Percentiles rank a stretch among this genome's conserved stretches.
Evolutionary conservation across 441 rosid species (phyloP).

Genomic region (Brassica balearica): DNA sequence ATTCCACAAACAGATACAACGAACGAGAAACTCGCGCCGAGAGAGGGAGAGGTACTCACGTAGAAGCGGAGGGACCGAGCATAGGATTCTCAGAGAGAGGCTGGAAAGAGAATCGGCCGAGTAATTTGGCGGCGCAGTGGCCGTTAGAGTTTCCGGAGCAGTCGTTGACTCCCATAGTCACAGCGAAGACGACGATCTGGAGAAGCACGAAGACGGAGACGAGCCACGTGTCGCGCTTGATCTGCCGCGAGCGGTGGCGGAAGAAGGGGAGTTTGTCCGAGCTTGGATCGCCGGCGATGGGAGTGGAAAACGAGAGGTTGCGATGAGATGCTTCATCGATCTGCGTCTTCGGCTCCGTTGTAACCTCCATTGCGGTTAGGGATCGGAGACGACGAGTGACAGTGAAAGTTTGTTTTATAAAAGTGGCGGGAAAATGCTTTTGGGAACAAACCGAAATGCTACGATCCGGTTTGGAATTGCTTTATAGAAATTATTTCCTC

Average conservation of each 20-base stretch:
- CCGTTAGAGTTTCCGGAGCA: constrained; percentile 61
- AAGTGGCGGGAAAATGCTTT: neutral
- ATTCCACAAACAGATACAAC: constrained; percentile 21
- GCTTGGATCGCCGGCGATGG: constrained; percentile 36
- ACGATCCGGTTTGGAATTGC: neutral
- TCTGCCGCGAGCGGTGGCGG: constrained; percentile 60
- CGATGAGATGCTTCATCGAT: constrained; percentile 38
- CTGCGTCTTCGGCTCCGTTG: constrained; percentile 35
- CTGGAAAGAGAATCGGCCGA: constrained; percentile 75
- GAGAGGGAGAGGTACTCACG: constrained; percentile 48
- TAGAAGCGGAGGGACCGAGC: constrained; percentile 87
- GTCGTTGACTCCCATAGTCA: constrained; percentile 72
- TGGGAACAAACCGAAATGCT: neutral
- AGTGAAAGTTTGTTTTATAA: neutral
- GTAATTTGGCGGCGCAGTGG: constrained; percentile 54
- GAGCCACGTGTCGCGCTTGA: constrained; percentile 78
- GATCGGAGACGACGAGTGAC: constrained; percentile 11
- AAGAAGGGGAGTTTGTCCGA: constrained; percentile 63
- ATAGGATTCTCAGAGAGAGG: constrained; percentile 82
- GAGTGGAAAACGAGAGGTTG: constrained; percentile 27
- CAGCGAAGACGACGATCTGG: constrained; percentile 68
- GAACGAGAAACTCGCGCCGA: neutral
- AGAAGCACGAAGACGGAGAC: constrained; percentile 74
- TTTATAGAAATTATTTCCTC: neutral
- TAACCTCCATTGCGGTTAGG: constrained; percentile 32